Evolutionary conservation across 768 basidiomycete genomes (phyloP), one percentile per base, ranked within the genome.

Genomic region (Mrakia frigida): DNA sequence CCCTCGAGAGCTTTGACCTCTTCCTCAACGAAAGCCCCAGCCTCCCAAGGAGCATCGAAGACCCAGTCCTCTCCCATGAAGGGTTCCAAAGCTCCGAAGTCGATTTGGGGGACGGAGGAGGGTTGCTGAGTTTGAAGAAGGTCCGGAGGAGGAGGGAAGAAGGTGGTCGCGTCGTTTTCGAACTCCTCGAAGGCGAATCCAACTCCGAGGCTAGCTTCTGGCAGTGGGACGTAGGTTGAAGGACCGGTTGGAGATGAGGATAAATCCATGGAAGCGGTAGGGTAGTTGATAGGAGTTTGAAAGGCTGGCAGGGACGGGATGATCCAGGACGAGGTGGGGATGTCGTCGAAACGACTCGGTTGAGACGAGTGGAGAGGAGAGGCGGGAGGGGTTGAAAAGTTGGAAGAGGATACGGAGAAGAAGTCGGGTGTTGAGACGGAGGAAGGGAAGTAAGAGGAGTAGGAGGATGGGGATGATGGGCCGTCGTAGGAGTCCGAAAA

Each of bases 371-470:
- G 10, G 28, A 56, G 56, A n/a, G 65, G 65, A 6, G 65, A 68
- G 65, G 37, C 25, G 35, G 65, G 65, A 37, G 65, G 65, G 39
- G 65, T 68, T 2, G 35, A 39, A 33, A 65, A 65, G 63, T 2
- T 35, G 6, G 33, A 21, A 13, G 63, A 65, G 63, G 59, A 60
- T 7, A 23, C 18, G 31, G 35, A 37, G 7, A 33, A 65, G n/a
- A 56, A 56, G 28, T 56, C 18, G 37, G 65, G 37, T 39, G 35
- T 39, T 18, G 65, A 39, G n/a, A 23, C 11, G 0, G 65, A 39
- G 18, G 65, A n/a, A 7, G 65, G 65, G 37, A 39, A 68, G 65
- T 35, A 68, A 25, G 65, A 43, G 37, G 65, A 43, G 39, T 68
- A 68, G 35, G 65, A 16, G 10, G 65, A 68, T 39, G 35, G 43